These are phyloP conservation scores for Batkoa obscura DNA, from an alignment of 371 early-diverging fungal species.

Conservation along the genomic window DNA sequence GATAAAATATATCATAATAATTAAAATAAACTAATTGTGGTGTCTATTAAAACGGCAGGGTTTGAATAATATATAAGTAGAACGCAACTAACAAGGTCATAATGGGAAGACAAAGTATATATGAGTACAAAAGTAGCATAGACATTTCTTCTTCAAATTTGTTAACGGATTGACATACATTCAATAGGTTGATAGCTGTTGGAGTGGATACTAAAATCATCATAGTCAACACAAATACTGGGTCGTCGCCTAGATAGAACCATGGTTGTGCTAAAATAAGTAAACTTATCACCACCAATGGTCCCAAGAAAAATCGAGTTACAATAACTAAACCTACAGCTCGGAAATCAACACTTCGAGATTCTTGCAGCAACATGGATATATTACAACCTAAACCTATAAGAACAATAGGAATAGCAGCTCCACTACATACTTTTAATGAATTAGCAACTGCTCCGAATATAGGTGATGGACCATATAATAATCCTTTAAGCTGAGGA, in stretches of 20 bases:
- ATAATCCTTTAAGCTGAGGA: slow-evolving; percentile 21
- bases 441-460: slow-evolving; percentile 34
- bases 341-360: background rate
- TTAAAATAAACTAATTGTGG: too few relatives aligned
- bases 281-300: slow-evolving; percentile 23
- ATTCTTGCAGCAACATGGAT: background rate
- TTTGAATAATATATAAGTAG: slow-evolving; percentile 6
- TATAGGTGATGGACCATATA: slow-evolving; percentile 26
- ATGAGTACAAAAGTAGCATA: slow-evolving; percentile 12
- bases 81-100: background rate
- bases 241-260: slow-evolving; percentile 20
- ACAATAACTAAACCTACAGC: background rate
- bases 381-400: slow-evolving; percentile 50
- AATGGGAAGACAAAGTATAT: slow-evolving; percentile 2
- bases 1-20: too few relatives aligned
- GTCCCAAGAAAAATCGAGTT: slow-evolving; percentile 15
- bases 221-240: slow-evolving; percentile 22
- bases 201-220: slow-evolving; percentile 26
- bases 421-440: slow-evolving; percentile 37
- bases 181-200: slow-evolving; percentile 27
- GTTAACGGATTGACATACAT: slow-evolving; percentile 26
- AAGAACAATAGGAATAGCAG: slow-evolving; percentile 44
- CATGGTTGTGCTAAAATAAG: slow-evolving; percentile 15
- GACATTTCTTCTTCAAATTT: slow-evolving; percentile 29
- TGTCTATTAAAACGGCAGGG: background rate